Base-by-base conservation (phyloP, 31 red algal genomes). In the Asparagopsis taxiformis region DNA sequence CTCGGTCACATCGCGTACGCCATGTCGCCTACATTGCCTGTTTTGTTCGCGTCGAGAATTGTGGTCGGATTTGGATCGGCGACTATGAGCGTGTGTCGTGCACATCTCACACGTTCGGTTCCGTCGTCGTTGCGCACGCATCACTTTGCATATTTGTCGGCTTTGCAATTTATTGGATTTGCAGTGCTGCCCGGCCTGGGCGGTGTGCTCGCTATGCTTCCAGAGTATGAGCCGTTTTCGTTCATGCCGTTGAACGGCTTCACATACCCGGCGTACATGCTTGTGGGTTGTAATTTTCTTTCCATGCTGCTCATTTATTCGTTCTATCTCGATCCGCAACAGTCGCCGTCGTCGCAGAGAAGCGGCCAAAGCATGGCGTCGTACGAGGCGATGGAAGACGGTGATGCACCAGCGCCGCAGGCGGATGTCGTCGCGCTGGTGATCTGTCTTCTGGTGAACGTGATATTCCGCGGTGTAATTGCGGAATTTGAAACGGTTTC, bases 141-240 rank as follows among this genome's bases (percentile, higher is more conserved):
- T 9, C 89, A 98, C 49, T 93, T 98, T 80, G 88, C 76, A 0
- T 93, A 93, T 52, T 75, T 98, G 21, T 93, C 89, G 26, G 94
- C 70, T 28, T 23, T 93, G 25, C 94, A 98, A 57, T 98, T 98
- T 55, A 52, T 93, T 7, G 94, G 94, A 31, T 98, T 98, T 70
- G 94, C 94, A n/a, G 89, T 93, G 9, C 62, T 98, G 16, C 94
- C 94, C 2, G 79, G 87, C 17, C 67, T 75, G 21, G 85, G 88
- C 26, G 89, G 82, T 9, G 28, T 84, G 10, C 64, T 98, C 17
- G 77, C 82, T 0, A 25, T 25, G 28, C 50, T 97, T 32, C 88
- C 94, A 11, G 16, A 61, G 2, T 65, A 56, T 34, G 2, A 59
- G 0, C 62, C 52, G 3, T 41, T 80, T 3, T 29, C 72, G 17